These are phyloP conservation scores for Stentor coeruleus DNA, from an alignment of 73 alveolate species.

Conservation along the genomic window DNA sequence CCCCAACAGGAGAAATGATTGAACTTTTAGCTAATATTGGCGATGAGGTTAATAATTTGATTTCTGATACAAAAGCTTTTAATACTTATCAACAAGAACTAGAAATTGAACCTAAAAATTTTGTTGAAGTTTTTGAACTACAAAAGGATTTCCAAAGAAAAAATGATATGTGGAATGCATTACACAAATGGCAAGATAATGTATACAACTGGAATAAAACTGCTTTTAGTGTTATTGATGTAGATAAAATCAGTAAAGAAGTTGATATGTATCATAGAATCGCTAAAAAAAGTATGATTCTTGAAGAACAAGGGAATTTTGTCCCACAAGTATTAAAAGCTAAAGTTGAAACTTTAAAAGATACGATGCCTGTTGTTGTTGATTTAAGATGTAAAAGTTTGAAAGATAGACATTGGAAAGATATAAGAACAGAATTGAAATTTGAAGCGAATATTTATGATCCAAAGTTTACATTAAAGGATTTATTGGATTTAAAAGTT, in stretches of 20 bases:
- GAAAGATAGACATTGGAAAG: slow-evolving; percentile 54
- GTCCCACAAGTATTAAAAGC: slow-evolving; percentile 59
- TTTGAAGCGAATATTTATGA: slow-evolving; percentile 69
- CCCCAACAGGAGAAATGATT: slow-evolving; percentile 31
- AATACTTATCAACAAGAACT: slow-evolving; percentile 40
- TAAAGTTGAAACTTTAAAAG: slow-evolving; percentile 56
- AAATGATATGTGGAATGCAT: slow-evolving; percentile 73
- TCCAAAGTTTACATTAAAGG: slow-evolving; percentile 56
- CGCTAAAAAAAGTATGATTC: slow-evolving; percentile 41
- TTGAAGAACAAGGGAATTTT: slow-evolving; percentile 55
- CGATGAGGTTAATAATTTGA: slow-evolving; percentile 28
- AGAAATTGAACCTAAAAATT: slow-evolving; percentile 28
- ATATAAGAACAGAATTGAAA: slow-evolving; percentile 58
- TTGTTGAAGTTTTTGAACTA: slow-evolving; percentile 36
- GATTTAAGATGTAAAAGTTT: slow-evolving; percentile 69
- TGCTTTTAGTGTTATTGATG: slow-evolving; percentile 59
- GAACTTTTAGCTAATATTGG: slow-evolving; percentile 29
- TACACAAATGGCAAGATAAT: slow-evolving; percentile 58
- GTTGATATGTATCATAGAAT: slow-evolving; percentile 58
- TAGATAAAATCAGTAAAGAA: slow-evolving; percentile 64
- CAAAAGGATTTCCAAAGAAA: slow-evolving; percentile 50
- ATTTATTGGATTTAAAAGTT: slow-evolving; percentile 55
- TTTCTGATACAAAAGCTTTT: slow-evolving; percentile 34
- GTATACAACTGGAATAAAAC: slow-evolving; percentile 64
- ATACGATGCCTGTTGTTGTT: slow-evolving; percentile 79